Conservation (phyloP, 331 rosid species). For the Malus hybrid region DNA sequence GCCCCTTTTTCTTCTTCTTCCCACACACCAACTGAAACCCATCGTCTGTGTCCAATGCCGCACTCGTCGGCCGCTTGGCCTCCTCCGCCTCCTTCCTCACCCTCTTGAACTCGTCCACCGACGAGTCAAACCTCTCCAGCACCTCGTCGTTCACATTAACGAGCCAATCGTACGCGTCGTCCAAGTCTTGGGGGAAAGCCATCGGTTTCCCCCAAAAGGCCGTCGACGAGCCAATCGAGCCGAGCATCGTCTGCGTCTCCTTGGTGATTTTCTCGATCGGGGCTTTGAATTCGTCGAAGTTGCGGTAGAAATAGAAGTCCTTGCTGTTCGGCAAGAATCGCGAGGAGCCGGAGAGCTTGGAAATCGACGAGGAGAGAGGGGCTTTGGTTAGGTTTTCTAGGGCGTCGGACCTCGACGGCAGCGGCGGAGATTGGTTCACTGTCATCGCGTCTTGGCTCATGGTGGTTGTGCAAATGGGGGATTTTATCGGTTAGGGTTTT, state of each 20-base stretch:
- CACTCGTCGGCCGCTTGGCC: constrained; percentile 15
- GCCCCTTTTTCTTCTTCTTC: constrained; percentile 37
- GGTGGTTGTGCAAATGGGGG: background rate
- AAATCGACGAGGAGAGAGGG: constrained; percentile 36
- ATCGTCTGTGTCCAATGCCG: constrained; percentile 23
- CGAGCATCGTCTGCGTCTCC: constrained; percentile 55
- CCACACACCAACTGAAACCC: constrained; percentile 56
- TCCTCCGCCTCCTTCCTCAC: constrained; percentile 43
- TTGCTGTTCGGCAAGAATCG: constrained; percentile 48
- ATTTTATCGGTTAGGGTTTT: constrained; percentile 40
- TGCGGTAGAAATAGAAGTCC: constrained; percentile 64
- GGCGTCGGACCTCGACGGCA: constrained; percentile 18
- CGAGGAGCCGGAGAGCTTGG: constrained; percentile 50
- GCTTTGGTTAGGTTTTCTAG: constrained; percentile 34
- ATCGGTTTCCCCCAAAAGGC: constrained; percentile 46
- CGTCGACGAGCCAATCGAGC: constrained; percentile 40
- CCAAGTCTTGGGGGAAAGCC: constrained; percentile 49
- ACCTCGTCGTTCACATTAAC: constrained; percentile 71
- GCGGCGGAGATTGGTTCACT: constrained; percentile 35
- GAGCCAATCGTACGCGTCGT: constrained; percentile 81
- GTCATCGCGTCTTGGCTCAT: constrained; percentile 33
- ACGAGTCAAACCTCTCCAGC: constrained; percentile 53
- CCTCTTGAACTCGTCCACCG: constrained; percentile 51
- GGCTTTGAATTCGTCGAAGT: constrained; percentile 53
- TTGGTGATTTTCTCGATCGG: constrained; percentile 43